Evolutionary conservation across 345 rosid genomes (phyloP), one percentile per base, ranked within the genome.

Genomic region (Rhodomyrtus tomentosa): DNA sequence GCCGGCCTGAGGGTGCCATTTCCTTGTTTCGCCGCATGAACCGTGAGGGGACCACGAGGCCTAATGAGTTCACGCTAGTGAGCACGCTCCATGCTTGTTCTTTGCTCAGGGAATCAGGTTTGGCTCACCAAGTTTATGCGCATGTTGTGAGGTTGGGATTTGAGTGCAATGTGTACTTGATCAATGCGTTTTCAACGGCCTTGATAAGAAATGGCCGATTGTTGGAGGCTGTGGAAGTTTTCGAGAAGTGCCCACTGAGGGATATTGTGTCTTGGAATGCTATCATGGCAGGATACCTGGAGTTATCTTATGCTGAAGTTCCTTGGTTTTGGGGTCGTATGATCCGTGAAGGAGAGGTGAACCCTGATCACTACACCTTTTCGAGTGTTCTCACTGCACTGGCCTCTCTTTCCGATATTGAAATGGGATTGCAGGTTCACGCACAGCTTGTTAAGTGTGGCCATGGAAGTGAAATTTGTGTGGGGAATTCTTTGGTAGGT

Each of bases 261-360:
- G 93, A 91, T 82, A 79, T 88, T 18, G 93, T 93, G 40, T 86
- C 93, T 53, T 93, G 95, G 93, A 93, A 93, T 87, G 89, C 92
- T 5, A 84, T 91, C 88, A 86, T 91, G 90, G 89, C 86, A 81
- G 93, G 95, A 45, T 89, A 87, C 82, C 84, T 88, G 88, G 90
- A 89, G 85, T 55, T 58, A 48, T 90, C 87, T 58, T 89, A 80
- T 59, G 49, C 56, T 4, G 85, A 86, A 22, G 54, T 91, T 24
- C 92, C 93, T 2, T 51, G 55, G 3, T 88, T 93, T 81, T 90
- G 90, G 93, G 84, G 80, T 68, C 84, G 87, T 40, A 91, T 92
- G 92, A 85, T 58, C 82, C 80, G 55, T 58, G 91, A 90, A 59
- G 90, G 90, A 68, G 76, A 68, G 27, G 82, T 91, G 72, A 89